These are phyloP conservation scores for Lachnellula suecica DNA, from an alignment of 2,329 filamentous ascomycete species.

Conservation along the genomic window DNA sequence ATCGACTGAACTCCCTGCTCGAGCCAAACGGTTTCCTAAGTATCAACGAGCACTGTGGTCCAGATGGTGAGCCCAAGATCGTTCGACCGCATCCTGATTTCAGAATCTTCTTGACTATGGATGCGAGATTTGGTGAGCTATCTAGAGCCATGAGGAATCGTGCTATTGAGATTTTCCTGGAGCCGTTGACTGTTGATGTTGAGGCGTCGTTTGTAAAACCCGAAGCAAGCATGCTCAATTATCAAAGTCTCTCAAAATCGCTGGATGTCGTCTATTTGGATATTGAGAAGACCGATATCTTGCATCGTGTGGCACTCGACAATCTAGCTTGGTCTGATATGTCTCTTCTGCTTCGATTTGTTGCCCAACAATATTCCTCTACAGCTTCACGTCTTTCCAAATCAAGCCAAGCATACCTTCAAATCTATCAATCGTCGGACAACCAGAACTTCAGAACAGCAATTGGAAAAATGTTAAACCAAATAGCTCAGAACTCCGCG, in stretches of 20 bases:
- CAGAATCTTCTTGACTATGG: constrained; percentile 89
- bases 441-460: constrained; percentile 23
- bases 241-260: constrained; percentile 21
- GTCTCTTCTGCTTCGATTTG: constrained; percentile 28
- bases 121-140: constrained; percentile 87
- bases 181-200: constrained; percentile 32
- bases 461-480: constrained; percentile 24
- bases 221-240: constrained; percentile 31
- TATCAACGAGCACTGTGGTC: constrained; percentile 88
- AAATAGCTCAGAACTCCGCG: constrained; percentile 21
- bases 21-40: constrained; percentile 86
- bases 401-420: constrained; percentile 19
- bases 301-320: constrained; percentile 28
- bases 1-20: constrained; percentile 89
- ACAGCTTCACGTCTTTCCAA: neutral
- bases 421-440: constrained; percentile 24
- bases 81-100: constrained; percentile 84
- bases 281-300: constrained; percentile 6
- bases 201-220: constrained; percentile 2
- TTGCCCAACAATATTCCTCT: constrained; percentile 6
- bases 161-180: constrained; percentile 83
- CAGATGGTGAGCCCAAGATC: constrained; percentile 76
- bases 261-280: constrained; percentile 9
- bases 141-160: constrained; percentile 96
- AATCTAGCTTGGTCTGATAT: constrained; percentile 33